Percentiles rank a stretch among this genome's conserved stretches.
These are phyloP conservation scores for Cladosporium colombiae DNA, from an alignment of 2,329 filamentous ascomycete genomes.

Conservation along the genomic window DNA sequence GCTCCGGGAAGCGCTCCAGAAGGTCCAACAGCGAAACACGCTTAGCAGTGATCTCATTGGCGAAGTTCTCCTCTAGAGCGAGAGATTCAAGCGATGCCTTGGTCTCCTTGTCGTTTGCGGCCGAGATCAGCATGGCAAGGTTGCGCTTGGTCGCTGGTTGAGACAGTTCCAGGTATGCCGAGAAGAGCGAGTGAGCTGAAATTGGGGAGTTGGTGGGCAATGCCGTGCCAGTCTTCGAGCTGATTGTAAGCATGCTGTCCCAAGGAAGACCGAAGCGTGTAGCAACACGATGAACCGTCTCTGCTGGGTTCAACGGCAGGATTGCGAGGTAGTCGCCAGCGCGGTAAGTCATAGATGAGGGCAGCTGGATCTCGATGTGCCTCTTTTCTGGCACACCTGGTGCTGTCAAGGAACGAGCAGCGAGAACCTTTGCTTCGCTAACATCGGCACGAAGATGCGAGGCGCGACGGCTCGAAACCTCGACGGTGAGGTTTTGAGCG, in stretches of 20 bases:
- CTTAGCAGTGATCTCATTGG: conserved; percentile 40
- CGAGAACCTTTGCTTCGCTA: conserved; percentile 60
- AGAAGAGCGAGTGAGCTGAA: conserved; percentile 64
- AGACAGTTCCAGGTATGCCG: conserved; percentile 71
- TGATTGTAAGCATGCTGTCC: conserved; percentile 56
- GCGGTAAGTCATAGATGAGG: conserved; percentile 59
- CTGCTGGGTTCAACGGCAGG: conserved; percentile 67
- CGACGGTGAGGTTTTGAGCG: conserved; percentile 49
- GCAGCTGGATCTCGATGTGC: conserved; percentile 48
- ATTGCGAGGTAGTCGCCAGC: conserved; percentile 77
- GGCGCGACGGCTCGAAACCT: conserved; percentile 57
- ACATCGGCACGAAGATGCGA: conserved; percentile 65
- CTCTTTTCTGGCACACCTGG: conserved; percentile 59
- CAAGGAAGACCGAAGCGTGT: conserved; percentile 65
- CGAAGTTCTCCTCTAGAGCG: conserved; percentile 41
- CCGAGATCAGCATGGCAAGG: conserved; percentile 52
- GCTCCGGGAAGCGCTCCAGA: conserved; percentile 62
- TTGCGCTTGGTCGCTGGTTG: conserved; percentile 71
- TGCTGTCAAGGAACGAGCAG: conserved; percentile 54
- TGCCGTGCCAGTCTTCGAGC: conserved; percentile 61
- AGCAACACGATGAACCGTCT: conserved; percentile 64
- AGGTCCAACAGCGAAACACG: conserved; percentile 65
- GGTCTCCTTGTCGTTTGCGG: conserved; percentile 50
- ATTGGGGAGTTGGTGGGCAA: conserved; percentile 64
- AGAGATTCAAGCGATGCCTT: conserved; percentile 54